These are phyloP conservation scores for Nakataea oryzae DNA, from an alignment of 2,329 filamentous ascomycete genomes.

Conservation along the genomic window DNA sequence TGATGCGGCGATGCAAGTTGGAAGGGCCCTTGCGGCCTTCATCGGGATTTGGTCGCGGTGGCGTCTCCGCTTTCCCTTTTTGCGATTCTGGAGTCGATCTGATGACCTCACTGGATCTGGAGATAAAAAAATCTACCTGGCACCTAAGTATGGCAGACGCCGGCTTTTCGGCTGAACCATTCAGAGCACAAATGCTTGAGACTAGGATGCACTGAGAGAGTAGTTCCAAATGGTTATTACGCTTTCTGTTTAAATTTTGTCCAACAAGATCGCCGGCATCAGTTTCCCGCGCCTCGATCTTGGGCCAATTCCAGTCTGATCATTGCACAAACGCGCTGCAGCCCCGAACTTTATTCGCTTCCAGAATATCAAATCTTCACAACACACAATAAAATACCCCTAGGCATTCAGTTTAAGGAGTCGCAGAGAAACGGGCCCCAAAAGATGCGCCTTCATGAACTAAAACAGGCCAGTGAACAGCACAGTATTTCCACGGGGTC, in stretches of 20 bases:
- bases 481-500: too few species aligned
- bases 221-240: background rate
- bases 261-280: background rate
- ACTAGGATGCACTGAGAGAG: background rate
- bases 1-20: background rate
- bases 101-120: background rate
- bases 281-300: background rate
- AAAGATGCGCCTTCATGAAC: too few species aligned
- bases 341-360: too few species aligned
- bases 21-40: background rate
- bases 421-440: too few species aligned
- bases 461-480: too few species aligned
- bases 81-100: background rate
- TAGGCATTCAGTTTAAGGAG: too few species aligned
- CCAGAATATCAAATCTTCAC: too few species aligned
- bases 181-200: background rate
- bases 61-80: background rate
- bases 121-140: too few species aligned
- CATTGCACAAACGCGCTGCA: background rate
- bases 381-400: too few species aligned
- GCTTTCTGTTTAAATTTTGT: background rate
- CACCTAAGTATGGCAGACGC: background rate
- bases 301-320: too few species aligned
- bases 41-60: slow-evolving; percentile 4
- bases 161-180: background rate